Percentiles rank a stretch among this genome's conserved stretches.
Conservation (phyloP, 2,329 filamentous ascomycete species). For the Simplicillium aogashimaense region DNA sequence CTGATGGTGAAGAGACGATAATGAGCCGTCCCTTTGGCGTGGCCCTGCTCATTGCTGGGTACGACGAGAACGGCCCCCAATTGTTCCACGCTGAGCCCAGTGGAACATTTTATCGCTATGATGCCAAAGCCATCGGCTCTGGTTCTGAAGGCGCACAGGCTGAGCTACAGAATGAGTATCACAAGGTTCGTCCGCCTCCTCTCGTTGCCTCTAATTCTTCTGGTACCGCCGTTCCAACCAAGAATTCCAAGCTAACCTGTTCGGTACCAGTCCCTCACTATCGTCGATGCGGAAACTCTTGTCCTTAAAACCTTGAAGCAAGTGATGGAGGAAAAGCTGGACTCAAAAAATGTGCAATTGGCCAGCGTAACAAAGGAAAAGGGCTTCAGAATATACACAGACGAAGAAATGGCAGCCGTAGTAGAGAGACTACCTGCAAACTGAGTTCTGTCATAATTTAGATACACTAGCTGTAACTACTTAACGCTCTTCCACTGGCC, state of each 20-base stretch:
- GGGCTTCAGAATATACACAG: conserved; percentile 97
- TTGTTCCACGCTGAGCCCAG: conserved; percentile 97
- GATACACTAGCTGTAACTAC: conserved; percentile 6
- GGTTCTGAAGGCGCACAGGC: conserved; percentile 96
- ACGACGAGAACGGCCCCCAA: conserved; percentile 93
- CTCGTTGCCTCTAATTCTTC: not conserved
- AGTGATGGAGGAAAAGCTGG: conserved; percentile 99
- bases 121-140: conserved; percentile 96
- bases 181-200: conserved; percentile 52
- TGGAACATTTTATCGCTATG: conserved; percentile 97
- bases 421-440: conserved; percentile 72
- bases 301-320: conserved; percentile 98
- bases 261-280: conserved; percentile 61
- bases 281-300: conserved; percentile 85
- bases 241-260: conserved; percentile 4
- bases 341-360: conserved; percentile 96
- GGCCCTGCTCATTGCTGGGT: conserved; percentile 89
- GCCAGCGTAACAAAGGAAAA: conserved; percentile 96
- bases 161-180: conserved; percentile 96
- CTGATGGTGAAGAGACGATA: conserved; percentile 95
- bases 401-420: conserved; percentile 92
- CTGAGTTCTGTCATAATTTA: conserved; percentile 22
- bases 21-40: conserved; percentile 98
- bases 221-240: not conserved
- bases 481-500: too few relatives aligned